Base-by-base conservation (phyloP, 495 filamentous ascomycete genomes). In the Lophium mytilinum region DNA sequence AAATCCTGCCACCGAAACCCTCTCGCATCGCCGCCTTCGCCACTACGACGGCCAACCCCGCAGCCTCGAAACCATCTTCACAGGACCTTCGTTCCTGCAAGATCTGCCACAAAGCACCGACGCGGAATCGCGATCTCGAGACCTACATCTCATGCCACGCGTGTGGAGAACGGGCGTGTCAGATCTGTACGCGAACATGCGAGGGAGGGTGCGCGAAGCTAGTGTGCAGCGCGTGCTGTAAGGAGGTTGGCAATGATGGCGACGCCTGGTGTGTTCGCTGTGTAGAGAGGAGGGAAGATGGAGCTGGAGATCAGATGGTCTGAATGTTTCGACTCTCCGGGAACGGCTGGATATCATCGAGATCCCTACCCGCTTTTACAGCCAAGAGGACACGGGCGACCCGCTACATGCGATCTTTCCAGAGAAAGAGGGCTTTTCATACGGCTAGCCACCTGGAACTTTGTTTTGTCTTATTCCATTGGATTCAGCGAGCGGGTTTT, bases 181-280 rank as follows among this genome's bases (percentile, higher is more conserved):
- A 58, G 18, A 53, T 65, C n/a, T 65, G 62, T n/a, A 40, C 55
- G 41, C 24, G 62, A 19, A n/a, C 35, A 15, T 65, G 62, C 42
- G 17, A 35, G 15, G 52, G 55, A 0, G 56, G 46, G 12, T 61
- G 62, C 33, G 17, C 17, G 34, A 55, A 43, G 37, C 37, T 39
- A 24, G 10, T 65, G 9, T 65, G 62, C 45, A 60, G 54, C 34
- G 55, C 33, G 24, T 65, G 62, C 55, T 57, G 49, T 21, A 47
- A 60, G 9, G 62, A 65, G 50, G 58, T 65, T n/a, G 62, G 62
- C 1, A 24, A 58, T 24, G 62, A 65, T 24, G 62, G 62, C n/a
- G 55, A 65, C 42, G 18, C 58, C 9, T 55, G 52, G 49, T 65
- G 62, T 48, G 15, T 30, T 30, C 24, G 24, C 24, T 30, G 24